Base-by-base conservation (phyloP, 2,329 filamentous ascomycete genomes). In the Pseudocercospora macadamiae region DNA sequence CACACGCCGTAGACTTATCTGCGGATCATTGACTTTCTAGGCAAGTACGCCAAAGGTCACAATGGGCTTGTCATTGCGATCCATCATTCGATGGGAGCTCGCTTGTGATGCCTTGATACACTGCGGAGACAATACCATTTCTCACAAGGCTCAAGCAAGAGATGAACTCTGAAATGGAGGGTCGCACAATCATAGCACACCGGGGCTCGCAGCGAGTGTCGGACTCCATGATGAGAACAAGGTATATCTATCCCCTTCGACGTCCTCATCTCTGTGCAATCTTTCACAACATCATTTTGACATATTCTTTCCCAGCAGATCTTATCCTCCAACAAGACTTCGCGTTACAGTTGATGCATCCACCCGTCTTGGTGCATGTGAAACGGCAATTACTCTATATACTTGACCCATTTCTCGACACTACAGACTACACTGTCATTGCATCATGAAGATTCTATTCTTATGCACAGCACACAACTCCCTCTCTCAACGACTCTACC, bases 401-500 rank as follows among this genome's bases (percentile, higher is more conserved):
- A 42, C 37, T 42, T 42, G 37, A 34, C 28, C 19, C 28, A 12
- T 30, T 32, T 21, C n/a, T 44, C 36, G 30, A 4, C 36, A 21
- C 21, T 30, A 42, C 2, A 21, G 2, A 9, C n/a, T 3, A 9
- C 16, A 9, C 18, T 21, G 18, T 10, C 37, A 10, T 9, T 18
- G 10, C 54, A 64, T 23, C 7, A 75, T 77, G 73, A 73, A 72
- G 66, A 76, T 78, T 39, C 74, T 78, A 53, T 77, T 78, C 59
- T 68, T 78, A n/a, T 78, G 76, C 62, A 78, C 76, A 4, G 76
- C 76, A n/a, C 75, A 78, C 67, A 78, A 78, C 57, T 78, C 76
- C 8, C 68, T 78, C 4, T 78, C 76, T 4, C 76, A 78, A 61
- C 70, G 73, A 19, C 67, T 77, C 7, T 75, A 71, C 55, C 68